phyloP scores from a whole-genome alignment of 768 basidiomycete species.

The Trametes elegans region DNA sequence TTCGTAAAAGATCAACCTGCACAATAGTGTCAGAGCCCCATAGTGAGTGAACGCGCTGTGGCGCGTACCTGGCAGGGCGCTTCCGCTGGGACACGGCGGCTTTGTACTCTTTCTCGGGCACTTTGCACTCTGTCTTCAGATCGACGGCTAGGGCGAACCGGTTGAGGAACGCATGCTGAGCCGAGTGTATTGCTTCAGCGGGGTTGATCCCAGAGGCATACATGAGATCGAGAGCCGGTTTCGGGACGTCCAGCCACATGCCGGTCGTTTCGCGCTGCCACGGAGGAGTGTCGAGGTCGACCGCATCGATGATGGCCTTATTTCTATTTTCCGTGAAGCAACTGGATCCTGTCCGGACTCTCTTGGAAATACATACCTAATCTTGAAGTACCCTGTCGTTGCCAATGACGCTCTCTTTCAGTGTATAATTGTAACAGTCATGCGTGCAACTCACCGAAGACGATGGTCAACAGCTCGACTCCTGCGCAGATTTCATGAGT shows the following conservation, averaged over 20 bases:
- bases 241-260: slow-evolving; percentile 77
- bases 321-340: slow-evolving; percentile 49
- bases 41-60: not conserved
- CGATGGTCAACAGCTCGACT: slow-evolving; percentile 61
- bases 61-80: slow-evolving; percentile 60
- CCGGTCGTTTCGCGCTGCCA: slow-evolving; percentile 76
- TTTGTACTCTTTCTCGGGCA: slow-evolving; percentile 70
- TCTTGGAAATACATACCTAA: slow-evolving; percentile 45
- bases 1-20: slow-evolving; percentile 82
- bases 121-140: slow-evolving; percentile 81
- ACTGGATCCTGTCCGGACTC: not conserved
- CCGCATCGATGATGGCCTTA: slow-evolving; percentile 65
- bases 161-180: slow-evolving; percentile 81
- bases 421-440: not conserved
- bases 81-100: slow-evolving; percentile 51
- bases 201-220: slow-evolving; percentile 53
- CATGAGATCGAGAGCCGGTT: slow-evolving; percentile 50
- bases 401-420: not conserved
- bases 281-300: slow-evolving; percentile 74
- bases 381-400: slow-evolving; percentile 73
- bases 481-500: slow-evolving; percentile 40
- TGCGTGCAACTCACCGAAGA: slow-evolving; percentile 60
- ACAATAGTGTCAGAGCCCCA: not conserved
- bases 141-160: slow-evolving; percentile 68
- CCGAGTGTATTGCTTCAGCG: slow-evolving; percentile 83